A percentile compares a stretch with the other conserved stretches of the same genome.
Evolutionary conservation across 2,329 filamentous ascomycete genomes (phyloP).

Genomic region (Thermothelomyces thermophilus): DNA sequence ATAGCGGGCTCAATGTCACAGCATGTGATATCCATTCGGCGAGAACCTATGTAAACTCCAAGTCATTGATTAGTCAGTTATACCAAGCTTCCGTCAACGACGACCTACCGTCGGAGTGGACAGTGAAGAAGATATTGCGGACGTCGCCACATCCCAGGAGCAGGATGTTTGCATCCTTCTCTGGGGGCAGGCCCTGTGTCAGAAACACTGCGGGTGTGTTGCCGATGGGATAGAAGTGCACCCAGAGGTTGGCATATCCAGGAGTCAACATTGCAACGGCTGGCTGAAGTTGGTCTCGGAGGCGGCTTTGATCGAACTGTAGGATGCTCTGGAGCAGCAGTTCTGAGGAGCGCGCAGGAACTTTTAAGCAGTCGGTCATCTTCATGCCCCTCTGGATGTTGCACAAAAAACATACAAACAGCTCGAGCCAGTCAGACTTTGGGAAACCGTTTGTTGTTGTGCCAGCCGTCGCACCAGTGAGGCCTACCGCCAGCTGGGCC

Average conservation of each 20-base stretch:
- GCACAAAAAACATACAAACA: too few species aligned
- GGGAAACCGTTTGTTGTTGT: too few species aligned
- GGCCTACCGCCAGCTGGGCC: neutral
- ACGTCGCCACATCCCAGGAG: conserved; percentile 51
- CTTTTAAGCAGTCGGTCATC: too few species aligned
- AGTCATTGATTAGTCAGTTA: conserved; percentile 21
- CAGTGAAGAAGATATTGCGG: conserved; percentile 50
- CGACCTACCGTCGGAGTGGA: conserved; percentile 33
- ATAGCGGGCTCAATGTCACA: conserved; percentile 45
- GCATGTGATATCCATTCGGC: conserved; percentile 42
- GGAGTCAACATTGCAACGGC: conserved; percentile 33
- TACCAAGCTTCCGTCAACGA: neutral
- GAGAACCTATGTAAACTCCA: neutral
- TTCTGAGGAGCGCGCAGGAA: neutral
- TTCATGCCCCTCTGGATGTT: too few species aligned
- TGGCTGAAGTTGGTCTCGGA: neutral
- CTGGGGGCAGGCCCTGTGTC: conserved; percentile 40
- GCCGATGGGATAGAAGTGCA: conserved; percentile 38
- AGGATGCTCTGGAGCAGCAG: neutral
- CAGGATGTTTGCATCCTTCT: conserved; percentile 41
- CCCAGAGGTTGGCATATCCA: conserved; percentile 25
- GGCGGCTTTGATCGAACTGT: too few species aligned
- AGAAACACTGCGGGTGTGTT: conserved; percentile 48
- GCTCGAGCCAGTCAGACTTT: too few species aligned
- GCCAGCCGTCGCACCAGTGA: neutral